phyloP scores from a whole-genome alignment of 768 basidiomycete species.

The Tylopilus subfusipes region DNA sequence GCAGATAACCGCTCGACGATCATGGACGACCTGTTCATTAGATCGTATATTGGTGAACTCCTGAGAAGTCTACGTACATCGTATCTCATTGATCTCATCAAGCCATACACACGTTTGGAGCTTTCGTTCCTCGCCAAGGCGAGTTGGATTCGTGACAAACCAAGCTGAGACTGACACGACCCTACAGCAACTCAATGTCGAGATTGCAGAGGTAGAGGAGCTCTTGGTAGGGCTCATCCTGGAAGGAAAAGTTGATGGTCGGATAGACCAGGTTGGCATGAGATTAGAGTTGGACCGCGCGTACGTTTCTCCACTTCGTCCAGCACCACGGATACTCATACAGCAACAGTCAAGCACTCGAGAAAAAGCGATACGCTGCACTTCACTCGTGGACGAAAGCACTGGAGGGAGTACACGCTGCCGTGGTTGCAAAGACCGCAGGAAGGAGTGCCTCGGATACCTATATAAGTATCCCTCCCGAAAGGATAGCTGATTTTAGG shows the following conservation, averaged over 20 bases:
- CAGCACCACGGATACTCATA: background rate
- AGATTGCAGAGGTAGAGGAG: constrained; percentile 87
- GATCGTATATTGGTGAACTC: constrained; percentile 93
- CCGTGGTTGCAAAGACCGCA: constrained; percentile 71
- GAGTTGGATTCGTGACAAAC: constrained; percentile 8
- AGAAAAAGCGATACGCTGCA: constrained; percentile 81
- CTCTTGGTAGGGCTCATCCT: constrained; percentile 90
- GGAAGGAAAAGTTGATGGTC: constrained; percentile 95
- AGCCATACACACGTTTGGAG: constrained; percentile 94
- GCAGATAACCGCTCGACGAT: constrained; percentile 92
- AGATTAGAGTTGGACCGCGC: constrained; percentile 86
- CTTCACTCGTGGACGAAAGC: constrained; percentile 80
- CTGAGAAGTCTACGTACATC: constrained; percentile 91
- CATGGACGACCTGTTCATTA: constrained; percentile 94
- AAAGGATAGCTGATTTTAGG: constrained; percentile 31
- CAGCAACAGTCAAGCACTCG: constrained; percentile 72
- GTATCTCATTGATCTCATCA: constrained; percentile 96
- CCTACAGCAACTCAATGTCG: constrained; percentile 90
- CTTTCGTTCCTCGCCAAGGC: constrained; percentile 91
- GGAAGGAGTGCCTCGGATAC: constrained; percentile 30
- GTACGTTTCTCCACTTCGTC: constrained; percentile 36
- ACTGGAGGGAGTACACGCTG: constrained; percentile 72
- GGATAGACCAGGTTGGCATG: constrained; percentile 96
- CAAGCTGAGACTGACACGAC: background rate
- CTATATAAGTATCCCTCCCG: constrained; percentile 33